phyloP scores from a whole-genome alignment of 2,329 filamentous ascomycete genomes.

The Rhinocladiella mackenziei region DNA sequence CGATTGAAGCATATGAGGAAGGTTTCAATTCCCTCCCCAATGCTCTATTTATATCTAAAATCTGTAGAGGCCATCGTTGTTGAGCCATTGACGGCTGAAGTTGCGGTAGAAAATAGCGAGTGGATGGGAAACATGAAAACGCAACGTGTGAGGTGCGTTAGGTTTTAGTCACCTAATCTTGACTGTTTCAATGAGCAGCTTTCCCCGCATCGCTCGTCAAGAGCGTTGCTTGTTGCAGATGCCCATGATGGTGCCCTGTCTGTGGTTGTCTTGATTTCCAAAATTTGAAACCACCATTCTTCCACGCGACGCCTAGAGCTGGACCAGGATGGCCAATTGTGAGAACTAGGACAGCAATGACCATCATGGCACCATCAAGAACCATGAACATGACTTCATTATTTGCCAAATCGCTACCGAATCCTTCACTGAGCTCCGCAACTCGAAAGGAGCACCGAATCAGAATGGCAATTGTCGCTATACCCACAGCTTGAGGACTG shows the following conservation, averaged over 20 bases:
- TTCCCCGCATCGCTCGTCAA: too few species aligned
- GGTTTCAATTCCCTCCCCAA: not conserved
- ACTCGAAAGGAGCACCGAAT: slow-evolving; percentile 47
- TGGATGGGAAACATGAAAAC: not conserved
- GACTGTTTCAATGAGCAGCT: too few species aligned
- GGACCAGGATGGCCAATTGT: slow-evolving; percentile 10
- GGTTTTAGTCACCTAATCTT: too few species aligned
- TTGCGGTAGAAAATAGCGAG: not conserved
- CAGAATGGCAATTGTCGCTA: slow-evolving; percentile 42
- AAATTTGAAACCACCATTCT: too few species aligned
- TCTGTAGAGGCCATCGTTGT: not conserved
- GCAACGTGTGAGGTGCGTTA: not conserved
- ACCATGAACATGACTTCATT: slow-evolving; percentile 47
- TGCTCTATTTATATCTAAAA: not conserved
- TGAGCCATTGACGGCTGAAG: not conserved
- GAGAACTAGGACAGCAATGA: slow-evolving; percentile 18
- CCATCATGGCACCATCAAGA: slow-evolving; percentile 51
- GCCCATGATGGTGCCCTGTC: too few species aligned
- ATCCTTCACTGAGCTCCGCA: slow-evolving; percentile 46
- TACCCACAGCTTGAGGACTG: slow-evolving; percentile 4
- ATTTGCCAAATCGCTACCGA: slow-evolving; percentile 44
- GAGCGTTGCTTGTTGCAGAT: too few species aligned
- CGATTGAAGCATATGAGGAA: not conserved
- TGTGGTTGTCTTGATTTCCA: too few species aligned
- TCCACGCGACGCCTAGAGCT: slow-evolving; percentile 2